Evolutionary conservation across 345 rosid species (phyloP), one percentile per base, ranked within the genome.

Genomic region (Pugionium dolabratum): DNA sequence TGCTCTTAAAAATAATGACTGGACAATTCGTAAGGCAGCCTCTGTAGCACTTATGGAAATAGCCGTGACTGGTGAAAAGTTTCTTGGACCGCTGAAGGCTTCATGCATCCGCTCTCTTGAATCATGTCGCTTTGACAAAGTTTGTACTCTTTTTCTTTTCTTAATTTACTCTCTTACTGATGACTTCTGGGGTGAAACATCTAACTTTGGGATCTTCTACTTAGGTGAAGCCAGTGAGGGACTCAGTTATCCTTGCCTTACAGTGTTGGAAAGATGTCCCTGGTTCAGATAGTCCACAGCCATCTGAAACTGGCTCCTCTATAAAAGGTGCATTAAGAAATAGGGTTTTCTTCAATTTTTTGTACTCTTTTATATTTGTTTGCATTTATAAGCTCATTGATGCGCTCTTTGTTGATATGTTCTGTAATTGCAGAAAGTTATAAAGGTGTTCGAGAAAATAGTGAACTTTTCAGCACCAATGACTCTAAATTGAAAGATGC

Each of bases 191-290:
- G 32, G 18, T 51, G 32, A 30, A 37, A 51, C 64, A 26, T 73
- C 42, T 72, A 44, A 65, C 29, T 8, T 58, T 31, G 64, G 53
- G 43, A 42, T 37, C 70, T 60, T 75, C 60, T 72, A 34, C 74
- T 46, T 40, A 89, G 98, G 98, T 93, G 67, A 93, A 89, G 76
- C 98, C 98, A 63, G 97, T 93, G 48, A 85, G 98, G 78, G 98
- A 93, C 73, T 70, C 86, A 1, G 87, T 86, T 33, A 33, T 82
- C 44, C 85, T 81, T 65, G 91, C 97, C 40, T 72, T 93, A n/a
- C 91, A 84, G 69, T 79, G 71, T 75, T 93, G 98, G 98, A 90
- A 75, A 83, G 78, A 64, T 67, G 76, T 86, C 80, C 84, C 80
- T 1, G 86, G 91, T 39, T 67, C 76, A 64, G 85, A 79, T 80